Evolutionary conservation across 1,139 yeast genomes (phyloP).

Genomic region (Candida albicans): DNA sequence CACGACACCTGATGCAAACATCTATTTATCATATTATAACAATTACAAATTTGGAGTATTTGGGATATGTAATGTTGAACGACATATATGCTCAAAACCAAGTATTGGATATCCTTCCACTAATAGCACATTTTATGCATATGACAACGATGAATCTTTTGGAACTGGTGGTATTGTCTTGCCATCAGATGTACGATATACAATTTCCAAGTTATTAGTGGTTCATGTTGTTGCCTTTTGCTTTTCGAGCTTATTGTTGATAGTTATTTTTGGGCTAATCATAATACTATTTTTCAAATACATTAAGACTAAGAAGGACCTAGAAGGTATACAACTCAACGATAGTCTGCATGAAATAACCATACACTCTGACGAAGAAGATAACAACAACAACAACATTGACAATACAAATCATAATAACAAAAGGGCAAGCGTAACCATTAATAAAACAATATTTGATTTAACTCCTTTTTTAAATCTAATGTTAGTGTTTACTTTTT

Average conservation of each 20-base stretch:
- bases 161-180: slow-evolving; percentile 30
- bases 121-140: slow-evolving; percentile 20
- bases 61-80: slow-evolving; percentile 38
- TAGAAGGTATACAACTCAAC: background rate
- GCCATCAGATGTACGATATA: slow-evolving; percentile 42
- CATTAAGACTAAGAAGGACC: background rate
- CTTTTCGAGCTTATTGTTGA: slow-evolving; percentile 28
- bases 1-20: slow-evolving; percentile 24
- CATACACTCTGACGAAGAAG: background rate
- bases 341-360: background rate
- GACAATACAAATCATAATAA: slow-evolving; percentile 3
- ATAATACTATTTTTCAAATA: slow-evolving; percentile 8
- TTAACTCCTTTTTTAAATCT: slow-evolving; percentile 31
- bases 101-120: slow-evolving; percentile 40
- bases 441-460: slow-evolving; percentile 17
- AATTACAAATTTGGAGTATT: slow-evolving; percentile 45
- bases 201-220: slow-evolving; percentile 44
- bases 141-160: slow-evolving; percentile 14
- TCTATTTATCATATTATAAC: slow-evolving; percentile 32
- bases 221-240: slow-evolving; percentile 48
- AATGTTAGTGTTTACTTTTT: slow-evolving; percentile 34
- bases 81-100: slow-evolving; percentile 31
- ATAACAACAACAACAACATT: background rate
- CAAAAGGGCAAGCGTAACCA: background rate
- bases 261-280: slow-evolving; percentile 17